Evolutionary conservation across 441 rosid species (phyloP), one percentile per base, ranked within the genome.

Genomic region (Gossypium davidsonii): DNA sequence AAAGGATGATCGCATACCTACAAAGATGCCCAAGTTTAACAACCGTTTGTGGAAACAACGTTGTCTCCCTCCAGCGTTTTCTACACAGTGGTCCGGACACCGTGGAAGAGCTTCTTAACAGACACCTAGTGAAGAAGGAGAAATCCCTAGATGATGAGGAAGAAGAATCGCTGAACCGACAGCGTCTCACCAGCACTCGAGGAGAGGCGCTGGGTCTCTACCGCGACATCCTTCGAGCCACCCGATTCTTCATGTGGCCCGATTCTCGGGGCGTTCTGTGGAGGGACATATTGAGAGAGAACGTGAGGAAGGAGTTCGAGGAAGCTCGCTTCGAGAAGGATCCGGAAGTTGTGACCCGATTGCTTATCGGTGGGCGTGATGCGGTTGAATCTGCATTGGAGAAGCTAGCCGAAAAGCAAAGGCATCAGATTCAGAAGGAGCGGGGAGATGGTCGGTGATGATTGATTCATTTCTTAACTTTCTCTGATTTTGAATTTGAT

Each of bases 231-330:
- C 74, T 89, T 11, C 86, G 97, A 42, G 98, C 91, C 59, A 85
- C 89, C 11, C 87, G 93, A 53, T 94, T 87, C 81, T 94, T 87
- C 81, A 77, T 49, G 82, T 91, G 97, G 98, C 77, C 87, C 2
- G 93, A 92, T 81, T 73, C 87, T 0, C 85, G 87, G 11, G 98
- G 98, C 21, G 66, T 78, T 12, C 2, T 85, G 73, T 94, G 98
- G 97, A 85, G 87, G 56, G 98, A 92, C 49, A 78, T 88, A 6
- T 72, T 94, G 80, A 85, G 97, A 72, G 97, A 86, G 71, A 92
- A 88, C 80, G 96, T 91, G 1, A 81, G 95, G 80, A 92, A 85
- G 77, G 94, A 94, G 79, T 91, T 92, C 39, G 97, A 92, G 72
- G 94, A 82, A 66, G 93, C 94, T 5, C 77, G 95, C 62, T 85